These are phyloP conservation scores for Sporothrix protearum DNA, from an alignment of 2,329 filamentous ascomycete genomes.

Conservation along the genomic window DNA sequence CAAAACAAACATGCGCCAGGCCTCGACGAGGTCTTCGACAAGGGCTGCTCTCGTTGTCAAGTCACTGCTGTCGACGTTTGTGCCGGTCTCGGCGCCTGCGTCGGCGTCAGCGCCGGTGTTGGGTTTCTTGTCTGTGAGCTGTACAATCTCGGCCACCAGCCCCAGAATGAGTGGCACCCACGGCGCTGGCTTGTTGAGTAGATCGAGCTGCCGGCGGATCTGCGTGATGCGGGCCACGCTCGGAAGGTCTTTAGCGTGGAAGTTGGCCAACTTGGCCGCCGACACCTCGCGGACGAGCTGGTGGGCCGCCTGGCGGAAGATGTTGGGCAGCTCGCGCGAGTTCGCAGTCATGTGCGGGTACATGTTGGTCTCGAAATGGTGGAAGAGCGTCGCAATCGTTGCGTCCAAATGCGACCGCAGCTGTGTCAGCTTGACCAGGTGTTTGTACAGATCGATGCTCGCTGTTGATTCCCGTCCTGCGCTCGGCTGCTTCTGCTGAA, in stretches of 20 bases:
- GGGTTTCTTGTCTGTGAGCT: background rate
- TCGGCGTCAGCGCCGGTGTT: background rate
- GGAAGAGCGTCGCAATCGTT: constrained; percentile 30
- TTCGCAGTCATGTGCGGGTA: constrained; percentile 34
- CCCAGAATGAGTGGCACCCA: constrained; percentile 39
- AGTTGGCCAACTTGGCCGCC: constrained; percentile 35
- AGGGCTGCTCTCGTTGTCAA: constrained; percentile 29
- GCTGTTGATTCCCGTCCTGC: constrained; percentile 2
- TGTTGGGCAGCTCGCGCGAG: constrained; percentile 32
- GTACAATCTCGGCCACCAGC: constrained; percentile 35
- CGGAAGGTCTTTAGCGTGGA: constrained; percentile 35
- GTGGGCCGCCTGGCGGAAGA: constrained; percentile 34
- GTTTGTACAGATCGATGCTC: constrained; percentile 32
- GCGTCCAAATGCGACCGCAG: constrained; percentile 31
- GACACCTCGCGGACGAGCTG: constrained; percentile 36
- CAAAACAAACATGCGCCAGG: constrained; percentile 41
- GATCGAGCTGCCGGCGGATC: constrained; percentile 36
- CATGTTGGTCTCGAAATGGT: constrained; percentile 36
- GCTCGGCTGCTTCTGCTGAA: background rate
- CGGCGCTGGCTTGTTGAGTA: constrained; percentile 34
- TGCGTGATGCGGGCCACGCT: constrained; percentile 40
- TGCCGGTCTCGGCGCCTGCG: background rate
- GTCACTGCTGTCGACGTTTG: background rate
- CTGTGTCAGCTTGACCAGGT: constrained; percentile 33
- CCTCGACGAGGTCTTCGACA: constrained; percentile 40